Evolutionary conservation across 2,329 filamentous ascomycete species (phyloP).

Genomic region (Aspergillus persii): DNA sequence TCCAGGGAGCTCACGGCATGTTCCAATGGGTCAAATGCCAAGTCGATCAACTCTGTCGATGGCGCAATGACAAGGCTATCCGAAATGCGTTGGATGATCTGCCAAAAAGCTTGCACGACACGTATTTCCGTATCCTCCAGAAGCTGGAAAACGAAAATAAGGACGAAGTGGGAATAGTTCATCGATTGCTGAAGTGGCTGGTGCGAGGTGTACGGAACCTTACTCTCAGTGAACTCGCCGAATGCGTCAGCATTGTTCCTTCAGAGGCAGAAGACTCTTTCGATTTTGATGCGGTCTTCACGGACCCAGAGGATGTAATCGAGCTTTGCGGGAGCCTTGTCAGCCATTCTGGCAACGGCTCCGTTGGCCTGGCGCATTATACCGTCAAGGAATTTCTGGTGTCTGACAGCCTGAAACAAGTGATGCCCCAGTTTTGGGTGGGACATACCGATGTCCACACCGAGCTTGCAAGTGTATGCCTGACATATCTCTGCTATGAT

Average conservation of each 20-base stretch:
- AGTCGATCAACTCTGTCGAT: not conserved
- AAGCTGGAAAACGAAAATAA: not conserved
- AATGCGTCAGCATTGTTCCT: not conserved
- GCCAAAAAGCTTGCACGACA: conserved; percentile 1
- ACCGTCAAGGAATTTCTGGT: not conserved
- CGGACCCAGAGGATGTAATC: conserved; percentile 2
- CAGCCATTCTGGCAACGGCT: not conserved
- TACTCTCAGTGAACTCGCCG: not conserved
- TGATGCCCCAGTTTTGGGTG: not conserved
- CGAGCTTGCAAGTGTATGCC: not conserved
- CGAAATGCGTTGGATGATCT: conserved; percentile 1
- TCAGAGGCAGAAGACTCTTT: not conserved
- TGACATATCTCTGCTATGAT: not conserved
- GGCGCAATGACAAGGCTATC: not conserved
- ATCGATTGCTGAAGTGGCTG: not conserved
- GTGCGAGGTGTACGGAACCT: not conserved
- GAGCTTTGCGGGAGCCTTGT: conserved; percentile 2
- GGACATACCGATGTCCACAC: not conserved
- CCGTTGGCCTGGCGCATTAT: not conserved
- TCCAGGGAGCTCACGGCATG: conserved; percentile 1
- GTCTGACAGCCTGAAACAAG: not conserved
- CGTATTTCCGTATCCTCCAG: not conserved
- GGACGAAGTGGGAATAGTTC: not conserved
- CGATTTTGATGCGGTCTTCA: conserved; percentile 3
- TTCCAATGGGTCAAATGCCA: conserved; percentile 6